Conservation (phyloP, 2,329 filamentous ascomycete genomes). For the Chlorencoelia australis region DNA sequence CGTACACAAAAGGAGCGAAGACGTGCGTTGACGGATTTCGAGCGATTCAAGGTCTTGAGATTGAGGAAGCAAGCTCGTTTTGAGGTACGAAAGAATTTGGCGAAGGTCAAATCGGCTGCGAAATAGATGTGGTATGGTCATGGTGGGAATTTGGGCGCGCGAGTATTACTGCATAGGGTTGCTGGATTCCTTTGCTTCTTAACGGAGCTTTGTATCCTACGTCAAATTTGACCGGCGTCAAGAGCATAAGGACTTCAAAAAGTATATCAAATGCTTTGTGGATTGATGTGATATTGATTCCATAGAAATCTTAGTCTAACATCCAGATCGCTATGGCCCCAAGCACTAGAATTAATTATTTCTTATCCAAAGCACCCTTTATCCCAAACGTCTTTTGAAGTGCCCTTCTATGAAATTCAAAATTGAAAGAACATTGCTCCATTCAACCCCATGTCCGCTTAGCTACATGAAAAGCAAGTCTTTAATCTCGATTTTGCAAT, state of each 20-base stretch:
- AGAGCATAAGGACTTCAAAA: conserved; percentile 51
- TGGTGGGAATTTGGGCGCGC: conserved; percentile 31
- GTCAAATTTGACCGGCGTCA: conserved; percentile 53
- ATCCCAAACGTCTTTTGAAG: too few relatives aligned
- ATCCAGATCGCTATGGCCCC: conserved; percentile 15
- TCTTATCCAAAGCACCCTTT: too few relatives aligned
- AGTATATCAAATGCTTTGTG: conserved; percentile 14
- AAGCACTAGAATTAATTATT: neutral
- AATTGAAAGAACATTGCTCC: too few relatives aligned
- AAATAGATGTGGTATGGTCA: conserved; percentile 41
- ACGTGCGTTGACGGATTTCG: conserved; percentile 91
- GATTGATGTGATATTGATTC: conserved; percentile 6
- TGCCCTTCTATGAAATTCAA: too few relatives aligned
- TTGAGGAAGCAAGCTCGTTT: conserved; percentile 99
- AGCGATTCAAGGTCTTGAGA: conserved; percentile 99
- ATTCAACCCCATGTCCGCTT: too few relatives aligned
- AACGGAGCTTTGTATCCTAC: conserved; percentile 56
- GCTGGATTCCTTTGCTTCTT: conserved; percentile 48
- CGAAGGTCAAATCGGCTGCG: conserved; percentile 80
- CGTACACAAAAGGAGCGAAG: conserved; percentile 75
- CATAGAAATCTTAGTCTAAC: too few relatives aligned
- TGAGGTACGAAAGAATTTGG: conserved; percentile 92
- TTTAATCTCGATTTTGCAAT: too few relatives aligned
- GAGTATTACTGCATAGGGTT: conserved; percentile 41
- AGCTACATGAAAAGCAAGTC: too few relatives aligned